Percentiles rank a stretch among this genome's conserved stretches.
Evolutionary conservation across 2,329 filamentous ascomycete species (phyloP).

Genomic region (Aotearoamyces nothofagi): DNA sequence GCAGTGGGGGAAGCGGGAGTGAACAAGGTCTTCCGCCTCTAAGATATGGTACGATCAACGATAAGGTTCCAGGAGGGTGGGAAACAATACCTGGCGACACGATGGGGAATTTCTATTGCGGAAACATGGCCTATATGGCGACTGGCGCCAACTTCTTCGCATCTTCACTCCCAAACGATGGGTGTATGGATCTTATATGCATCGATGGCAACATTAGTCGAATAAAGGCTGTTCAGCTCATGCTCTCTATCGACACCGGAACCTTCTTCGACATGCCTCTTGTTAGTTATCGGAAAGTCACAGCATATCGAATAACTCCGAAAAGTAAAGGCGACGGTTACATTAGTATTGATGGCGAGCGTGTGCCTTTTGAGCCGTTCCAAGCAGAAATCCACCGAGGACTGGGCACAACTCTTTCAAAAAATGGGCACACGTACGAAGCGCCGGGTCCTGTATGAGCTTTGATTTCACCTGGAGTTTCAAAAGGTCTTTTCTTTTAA

Average conservation of each 20-base stretch:
- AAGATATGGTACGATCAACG: slow-evolving; percentile 65
- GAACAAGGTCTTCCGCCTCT: slow-evolving; percentile 51
- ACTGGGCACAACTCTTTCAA: slow-evolving; percentile 73
- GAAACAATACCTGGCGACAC: slow-evolving; percentile 56
- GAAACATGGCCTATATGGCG: slow-evolving; percentile 91
- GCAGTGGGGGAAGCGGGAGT: slow-evolving; percentile 16
- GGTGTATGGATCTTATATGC: slow-evolving; percentile 70
- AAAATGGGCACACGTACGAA: slow-evolving; percentile 57
- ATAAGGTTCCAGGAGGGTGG: slow-evolving; percentile 67
- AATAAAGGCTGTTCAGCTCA: slow-evolving; percentile 48
- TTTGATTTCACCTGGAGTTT: slow-evolving; percentile 4
- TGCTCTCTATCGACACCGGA: slow-evolving; percentile 57
- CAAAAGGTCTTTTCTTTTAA: slow-evolving; percentile 5
- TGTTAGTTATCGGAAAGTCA: slow-evolving; percentile 70
- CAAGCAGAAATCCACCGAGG: slow-evolving; percentile 80
- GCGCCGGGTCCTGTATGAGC: slow-evolving; percentile 29
- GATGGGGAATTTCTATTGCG: slow-evolving; percentile 84
- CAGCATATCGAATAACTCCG: slow-evolving; percentile 76
- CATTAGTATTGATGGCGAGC: slow-evolving; percentile 90
- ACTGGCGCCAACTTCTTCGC: slow-evolving; percentile 79
- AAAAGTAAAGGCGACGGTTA: slow-evolving; percentile 57
- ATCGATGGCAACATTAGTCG: slow-evolving; percentile 63
- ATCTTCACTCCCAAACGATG: slow-evolving; percentile 68
- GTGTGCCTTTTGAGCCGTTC: slow-evolving; percentile 73
- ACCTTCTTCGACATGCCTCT: slow-evolving; percentile 67